A percentile compares a stretch with the other conserved stretches of the same genome.
Evolutionary conservation across 257 asterid species (phyloP).

Genomic region (Capsicum rhomboideum): DNA sequence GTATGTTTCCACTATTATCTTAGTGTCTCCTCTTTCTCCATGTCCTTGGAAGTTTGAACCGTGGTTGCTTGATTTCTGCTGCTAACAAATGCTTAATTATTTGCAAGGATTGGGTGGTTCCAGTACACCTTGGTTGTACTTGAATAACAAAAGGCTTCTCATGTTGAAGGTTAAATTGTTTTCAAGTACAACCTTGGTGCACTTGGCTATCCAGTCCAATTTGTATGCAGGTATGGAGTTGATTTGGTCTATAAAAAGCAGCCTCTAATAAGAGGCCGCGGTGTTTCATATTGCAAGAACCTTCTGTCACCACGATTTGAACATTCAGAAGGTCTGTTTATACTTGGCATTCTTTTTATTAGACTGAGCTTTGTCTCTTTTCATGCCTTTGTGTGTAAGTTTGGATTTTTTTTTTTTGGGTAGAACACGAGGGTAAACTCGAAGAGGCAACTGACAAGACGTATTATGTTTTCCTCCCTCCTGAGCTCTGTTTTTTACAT

Average conservation of each 20-base stretch:
- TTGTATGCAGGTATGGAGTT: constrained; percentile 75
- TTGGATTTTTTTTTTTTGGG: constrained; percentile 11
- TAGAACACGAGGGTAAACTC: constrained; percentile 54
- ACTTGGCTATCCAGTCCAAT: constrained; percentile 22
- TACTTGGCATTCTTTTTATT: background rate
- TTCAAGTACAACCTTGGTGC: constrained; percentile 26
- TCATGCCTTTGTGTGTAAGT: constrained; percentile 4
- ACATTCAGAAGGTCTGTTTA: constrained; percentile 65
- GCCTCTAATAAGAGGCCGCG: constrained; percentile 90
- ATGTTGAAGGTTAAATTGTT: constrained; percentile 15
- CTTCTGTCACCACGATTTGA: constrained; percentile 92
- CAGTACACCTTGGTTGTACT: constrained; percentile 22
- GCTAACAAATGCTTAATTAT: constrained; percentile 14
- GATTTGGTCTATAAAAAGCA: constrained; percentile 68
- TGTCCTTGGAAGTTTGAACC: background rate
- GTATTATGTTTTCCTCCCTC: constrained; percentile 95
- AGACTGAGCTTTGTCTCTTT: constrained; percentile 8
- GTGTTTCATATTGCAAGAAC: constrained; percentile 98
- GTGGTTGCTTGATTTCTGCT: background rate
- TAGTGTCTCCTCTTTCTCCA: constrained; percentile 10
- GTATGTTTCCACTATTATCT: constrained; percentile 34
- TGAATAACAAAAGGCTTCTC: constrained; percentile 12
- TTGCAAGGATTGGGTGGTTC: constrained; percentile 19
- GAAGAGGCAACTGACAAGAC: constrained; percentile 80
- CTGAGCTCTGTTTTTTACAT: constrained; percentile 91